Conservation (phyloP, 2,329 filamentous ascomycete species). For the Trichoderma guizhouense region DNA sequence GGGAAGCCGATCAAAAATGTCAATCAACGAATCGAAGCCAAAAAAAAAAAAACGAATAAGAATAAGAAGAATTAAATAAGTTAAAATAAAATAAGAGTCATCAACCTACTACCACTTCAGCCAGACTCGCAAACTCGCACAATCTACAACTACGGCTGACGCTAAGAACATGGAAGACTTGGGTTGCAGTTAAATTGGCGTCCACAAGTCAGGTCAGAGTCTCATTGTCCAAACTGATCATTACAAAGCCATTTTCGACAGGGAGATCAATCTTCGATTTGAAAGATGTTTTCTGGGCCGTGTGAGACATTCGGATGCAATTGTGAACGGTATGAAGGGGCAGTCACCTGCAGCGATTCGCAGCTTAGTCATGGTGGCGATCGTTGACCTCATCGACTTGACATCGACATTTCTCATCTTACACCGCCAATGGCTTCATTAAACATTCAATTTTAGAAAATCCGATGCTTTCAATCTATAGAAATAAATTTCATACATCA, state of each 20-base stretch:
- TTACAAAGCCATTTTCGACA: not conserved
- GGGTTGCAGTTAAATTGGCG: not conserved
- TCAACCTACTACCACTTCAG: not conserved
- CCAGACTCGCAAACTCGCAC: not conserved
- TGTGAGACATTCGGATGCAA: too few relatives aligned
- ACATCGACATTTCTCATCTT: not conserved
- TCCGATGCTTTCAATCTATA: not conserved
- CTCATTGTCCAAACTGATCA: not conserved
- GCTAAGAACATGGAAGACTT: not conserved
- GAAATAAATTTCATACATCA: not conserved
- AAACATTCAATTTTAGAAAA: not conserved
- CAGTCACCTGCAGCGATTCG: not conserved
- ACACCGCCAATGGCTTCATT: not conserved
- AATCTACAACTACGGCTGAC: not conserved
- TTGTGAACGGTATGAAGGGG: not conserved
- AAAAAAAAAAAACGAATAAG: not conserved
- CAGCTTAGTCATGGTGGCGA: not conserved
- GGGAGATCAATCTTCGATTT: not conserved
- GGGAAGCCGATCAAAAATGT: not conserved
- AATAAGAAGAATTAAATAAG: too few relatives aligned
- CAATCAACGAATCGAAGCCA: not conserved
- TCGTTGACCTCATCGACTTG: not conserved
- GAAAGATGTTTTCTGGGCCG: accelerated
- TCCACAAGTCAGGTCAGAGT: not conserved
- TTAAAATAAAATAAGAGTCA: not conserved